These are phyloP conservation scores for Chlorociboria aeruginascens DNA, from an alignment of 495 filamentous ascomycete species.

Conservation along the genomic window DNA sequence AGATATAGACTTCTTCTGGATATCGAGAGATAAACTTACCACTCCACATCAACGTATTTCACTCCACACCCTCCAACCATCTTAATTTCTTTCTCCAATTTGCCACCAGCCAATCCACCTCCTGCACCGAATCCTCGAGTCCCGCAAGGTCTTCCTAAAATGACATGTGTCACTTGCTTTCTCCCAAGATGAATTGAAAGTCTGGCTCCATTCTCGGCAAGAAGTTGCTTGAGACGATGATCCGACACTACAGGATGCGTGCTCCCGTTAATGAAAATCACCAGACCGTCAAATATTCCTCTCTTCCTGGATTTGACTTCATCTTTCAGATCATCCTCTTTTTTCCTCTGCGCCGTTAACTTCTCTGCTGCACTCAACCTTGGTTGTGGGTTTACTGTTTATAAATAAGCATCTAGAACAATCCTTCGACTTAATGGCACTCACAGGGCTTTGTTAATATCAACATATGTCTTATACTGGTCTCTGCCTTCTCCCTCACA, in stretches of 20 bases:
- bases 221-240: constrained; percentile 69
- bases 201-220: constrained; percentile 59
- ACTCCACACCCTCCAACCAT: constrained; percentile 49
- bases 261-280: constrained; percentile 81
- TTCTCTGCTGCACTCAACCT: constrained; percentile 20
- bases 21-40: constrained; percentile 38
- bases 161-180: constrained; percentile 72
- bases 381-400: neutral
- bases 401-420: neutral
- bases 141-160: constrained; percentile 48
- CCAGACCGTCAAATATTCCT: constrained; percentile 51
- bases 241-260: constrained; percentile 74
- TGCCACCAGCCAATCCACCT: constrained; percentile 68
- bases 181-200: constrained; percentile 57
- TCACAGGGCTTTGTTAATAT: constrained; percentile 1
- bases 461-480: constrained; percentile 37
- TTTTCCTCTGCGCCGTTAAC: constrained; percentile 21
- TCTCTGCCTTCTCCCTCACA: constrained; percentile 27
- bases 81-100: constrained; percentile 72
- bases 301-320: constrained; percentile 14
- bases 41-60: constrained; percentile 77
- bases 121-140: constrained; percentile 17
- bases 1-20: neutral
- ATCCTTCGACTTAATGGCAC: neutral
- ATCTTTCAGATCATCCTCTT: constrained; percentile 24